phyloP scores from a whole-genome alignment of 202 grass and related monocot genomes.

The Alloteropsis angusta region DNA sequence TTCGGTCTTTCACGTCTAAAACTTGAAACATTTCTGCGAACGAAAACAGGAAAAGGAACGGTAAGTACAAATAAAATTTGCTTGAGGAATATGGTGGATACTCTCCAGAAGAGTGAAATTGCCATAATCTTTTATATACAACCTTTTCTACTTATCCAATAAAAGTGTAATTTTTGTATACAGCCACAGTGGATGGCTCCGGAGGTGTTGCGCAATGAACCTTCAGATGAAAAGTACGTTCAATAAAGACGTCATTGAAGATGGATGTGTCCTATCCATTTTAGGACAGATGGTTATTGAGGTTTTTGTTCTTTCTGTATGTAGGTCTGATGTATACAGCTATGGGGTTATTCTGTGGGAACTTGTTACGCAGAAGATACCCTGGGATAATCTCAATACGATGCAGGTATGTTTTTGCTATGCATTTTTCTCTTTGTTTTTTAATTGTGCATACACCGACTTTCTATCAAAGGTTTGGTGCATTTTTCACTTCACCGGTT shows the following conservation, averaged over 20 bases:
- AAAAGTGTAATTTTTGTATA: conserved; percentile 25
- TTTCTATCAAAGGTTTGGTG: not conserved
- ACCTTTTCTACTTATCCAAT: conserved; percentile 7
- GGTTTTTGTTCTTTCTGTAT: conserved; percentile 17
- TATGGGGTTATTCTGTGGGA: conserved; percentile 90
- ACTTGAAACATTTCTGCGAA: conserved; percentile 71
- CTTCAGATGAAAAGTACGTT: conserved; percentile 87
- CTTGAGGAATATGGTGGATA: not conserved
- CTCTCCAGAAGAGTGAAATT: not conserved
- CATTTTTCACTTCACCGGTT: not conserved
- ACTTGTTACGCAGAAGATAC: conserved; percentile 84
- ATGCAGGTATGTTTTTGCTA: conserved; percentile 51
- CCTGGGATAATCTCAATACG: conserved; percentile 95
- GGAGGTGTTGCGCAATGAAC: conserved; percentile 86
- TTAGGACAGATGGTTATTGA: not conserved
- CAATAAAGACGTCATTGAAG: not conserved
- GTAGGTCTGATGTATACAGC: conserved; percentile 92
- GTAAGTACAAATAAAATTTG: conserved; percentile 33
- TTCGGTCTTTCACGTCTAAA: conserved; percentile 96
- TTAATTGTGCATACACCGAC: not conserved
- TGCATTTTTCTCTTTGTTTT: not conserved
- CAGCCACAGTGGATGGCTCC: conserved; percentile 99
- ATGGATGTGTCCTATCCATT: not conserved
- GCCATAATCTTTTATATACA: not conserved
- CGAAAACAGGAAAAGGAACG: conserved; percentile 89